Evolutionary conservation across 257 asterid genomes (phyloP).

Genomic region (Solanum appendiculatum): DNA sequence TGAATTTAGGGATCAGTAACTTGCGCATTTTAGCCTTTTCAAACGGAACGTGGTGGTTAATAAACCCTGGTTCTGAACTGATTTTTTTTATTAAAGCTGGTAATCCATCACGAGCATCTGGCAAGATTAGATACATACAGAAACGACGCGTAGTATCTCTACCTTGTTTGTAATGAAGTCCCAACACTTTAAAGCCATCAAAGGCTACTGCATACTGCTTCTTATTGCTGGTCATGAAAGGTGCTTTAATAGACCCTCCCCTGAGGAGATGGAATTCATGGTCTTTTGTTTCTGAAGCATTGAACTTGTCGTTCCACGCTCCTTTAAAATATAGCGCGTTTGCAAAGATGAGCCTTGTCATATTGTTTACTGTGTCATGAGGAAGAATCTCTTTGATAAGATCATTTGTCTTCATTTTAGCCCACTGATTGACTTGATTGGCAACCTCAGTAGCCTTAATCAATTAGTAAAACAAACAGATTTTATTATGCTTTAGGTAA

Average conservation of each 20-base stretch:
- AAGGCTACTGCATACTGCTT: not conserved
- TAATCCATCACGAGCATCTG: constrained; percentile 18
- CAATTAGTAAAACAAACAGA: not conserved
- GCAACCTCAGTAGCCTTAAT: constrained; percentile 15
- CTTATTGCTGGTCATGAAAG: constrained; percentile 20
- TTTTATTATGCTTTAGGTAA: not conserved
- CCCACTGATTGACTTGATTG: constrained; percentile 15
- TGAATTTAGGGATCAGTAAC: constrained; percentile 25
- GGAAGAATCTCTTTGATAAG: constrained; percentile 21
- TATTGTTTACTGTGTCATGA: not conserved
- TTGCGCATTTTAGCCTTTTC: not conserved
- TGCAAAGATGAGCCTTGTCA: constrained; percentile 15
- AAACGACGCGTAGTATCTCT: constrained; percentile 8
- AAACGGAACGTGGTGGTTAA: constrained; percentile 6
- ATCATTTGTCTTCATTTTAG: constrained; percentile 15
- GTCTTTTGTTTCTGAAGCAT: constrained; percentile 12
- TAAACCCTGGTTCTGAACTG: constrained; percentile 15
- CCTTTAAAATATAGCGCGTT: constrained; percentile 27
- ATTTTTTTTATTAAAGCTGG: constrained; percentile 9
- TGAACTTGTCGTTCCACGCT: constrained; percentile 15
- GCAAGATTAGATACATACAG: constrained; percentile 20
- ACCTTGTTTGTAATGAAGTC: constrained; percentile 18
- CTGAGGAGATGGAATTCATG: constrained; percentile 10
- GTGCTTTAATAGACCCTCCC: constrained; percentile 9
- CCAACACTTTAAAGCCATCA: constrained; percentile 16